Percentiles rank a stretch among this genome's conserved stretches.
These are phyloP conservation scores for Eudorina sp. DNA, from an alignment of 139 green algal species.

Conservation along the genomic window DNA sequence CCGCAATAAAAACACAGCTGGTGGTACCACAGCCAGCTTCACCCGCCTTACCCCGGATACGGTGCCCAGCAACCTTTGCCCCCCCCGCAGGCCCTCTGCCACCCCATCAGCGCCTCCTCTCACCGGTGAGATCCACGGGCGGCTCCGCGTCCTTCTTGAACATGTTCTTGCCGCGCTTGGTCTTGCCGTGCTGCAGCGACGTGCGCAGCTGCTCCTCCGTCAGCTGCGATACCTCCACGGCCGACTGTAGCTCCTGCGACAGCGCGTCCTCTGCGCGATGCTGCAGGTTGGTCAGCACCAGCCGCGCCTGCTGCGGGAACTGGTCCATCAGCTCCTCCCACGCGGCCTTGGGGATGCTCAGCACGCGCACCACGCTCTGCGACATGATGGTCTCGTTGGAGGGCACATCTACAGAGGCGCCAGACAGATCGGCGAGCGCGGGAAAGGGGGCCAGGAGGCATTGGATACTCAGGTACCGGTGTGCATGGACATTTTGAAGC, in stretches of 20 bases:
- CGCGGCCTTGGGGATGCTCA: slow-evolving; percentile 64
- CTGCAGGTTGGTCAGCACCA: slow-evolving; percentile 76
- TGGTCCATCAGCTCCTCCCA: slow-evolving; percentile 58
- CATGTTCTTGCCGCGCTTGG: background rate
- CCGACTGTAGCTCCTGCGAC: background rate
- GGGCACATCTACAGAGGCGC: slow-evolving; percentile 20
- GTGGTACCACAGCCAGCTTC: too few relatives aligned
- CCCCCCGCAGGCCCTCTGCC: background rate
- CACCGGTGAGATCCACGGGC: background rate
- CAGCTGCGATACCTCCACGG: background rate
- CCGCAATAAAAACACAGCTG: too few relatives aligned
- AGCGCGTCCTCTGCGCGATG: background rate
- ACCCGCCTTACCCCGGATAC: too few relatives aligned
- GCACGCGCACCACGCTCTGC: slow-evolving; percentile 53
- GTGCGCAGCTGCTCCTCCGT: background rate
- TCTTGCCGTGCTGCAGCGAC: background rate
- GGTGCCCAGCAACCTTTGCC: background rate
- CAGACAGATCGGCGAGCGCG: too few relatives aligned
- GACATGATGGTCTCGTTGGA: slow-evolving; percentile 45
- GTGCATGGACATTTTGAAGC: too few relatives aligned
- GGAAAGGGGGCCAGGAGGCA: background rate
- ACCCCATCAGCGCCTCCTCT: background rate
- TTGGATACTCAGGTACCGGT: too few relatives aligned
- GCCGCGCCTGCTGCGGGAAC: slow-evolving; percentile 66
- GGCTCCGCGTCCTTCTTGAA: background rate